phyloP scores from a whole-genome alignment of 768 basidiomycete species.

The Hypholoma fasciculare region DNA sequence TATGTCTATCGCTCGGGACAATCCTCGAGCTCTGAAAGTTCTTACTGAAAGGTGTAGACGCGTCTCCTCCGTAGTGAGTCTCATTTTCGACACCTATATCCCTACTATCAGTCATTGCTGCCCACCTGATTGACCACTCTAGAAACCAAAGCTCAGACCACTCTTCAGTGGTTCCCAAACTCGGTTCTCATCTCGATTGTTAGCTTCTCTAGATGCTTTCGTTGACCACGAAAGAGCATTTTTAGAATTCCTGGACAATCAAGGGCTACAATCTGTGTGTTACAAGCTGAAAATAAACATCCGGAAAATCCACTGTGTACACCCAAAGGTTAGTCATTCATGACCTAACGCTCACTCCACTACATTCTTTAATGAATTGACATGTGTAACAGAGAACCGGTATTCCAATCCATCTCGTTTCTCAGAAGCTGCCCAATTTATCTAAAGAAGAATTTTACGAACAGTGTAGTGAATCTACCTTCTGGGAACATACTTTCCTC shows the following conservation, averaged over 20 bases:
- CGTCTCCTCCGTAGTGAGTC: slow-evolving; percentile 27
- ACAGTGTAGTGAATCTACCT: slow-evolving; percentile 24
- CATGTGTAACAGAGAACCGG: slow-evolving; percentile 31
- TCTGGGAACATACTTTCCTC: background rate
- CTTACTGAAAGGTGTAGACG: slow-evolving; percentile 33
- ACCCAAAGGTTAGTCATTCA: slow-evolving; percentile 33
- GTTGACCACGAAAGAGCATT: slow-evolving; percentile 39
- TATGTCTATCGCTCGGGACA: slow-evolving; percentile 29
- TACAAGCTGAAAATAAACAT: slow-evolving; percentile 27
- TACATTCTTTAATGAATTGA: background rate
- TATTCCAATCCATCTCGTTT: slow-evolving; percentile 25
- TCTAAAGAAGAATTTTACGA: slow-evolving; percentile 39
- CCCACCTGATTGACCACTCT: background rate
- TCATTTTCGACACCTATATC: background rate
- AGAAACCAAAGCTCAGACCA: slow-evolving; percentile 26
- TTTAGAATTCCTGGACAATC: slow-evolving; percentile 27
- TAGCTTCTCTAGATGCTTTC: slow-evolving; percentile 40
- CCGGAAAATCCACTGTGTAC: slow-evolving; percentile 27
- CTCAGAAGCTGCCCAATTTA: slow-evolving; percentile 33
- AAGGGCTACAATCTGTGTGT: slow-evolving; percentile 20
- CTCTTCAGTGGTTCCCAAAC: slow-evolving; percentile 29
- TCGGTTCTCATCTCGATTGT: slow-evolving; percentile 32
- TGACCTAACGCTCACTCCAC: background rate
- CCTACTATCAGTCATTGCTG: background rate
- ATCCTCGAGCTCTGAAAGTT: slow-evolving; percentile 32